A percentile compares a stretch with the other conserved stretches of the same genome.
Evolutionary conservation across 139 green algal species (phyloP).

Genomic region (Asterochloris erici): DNA sequence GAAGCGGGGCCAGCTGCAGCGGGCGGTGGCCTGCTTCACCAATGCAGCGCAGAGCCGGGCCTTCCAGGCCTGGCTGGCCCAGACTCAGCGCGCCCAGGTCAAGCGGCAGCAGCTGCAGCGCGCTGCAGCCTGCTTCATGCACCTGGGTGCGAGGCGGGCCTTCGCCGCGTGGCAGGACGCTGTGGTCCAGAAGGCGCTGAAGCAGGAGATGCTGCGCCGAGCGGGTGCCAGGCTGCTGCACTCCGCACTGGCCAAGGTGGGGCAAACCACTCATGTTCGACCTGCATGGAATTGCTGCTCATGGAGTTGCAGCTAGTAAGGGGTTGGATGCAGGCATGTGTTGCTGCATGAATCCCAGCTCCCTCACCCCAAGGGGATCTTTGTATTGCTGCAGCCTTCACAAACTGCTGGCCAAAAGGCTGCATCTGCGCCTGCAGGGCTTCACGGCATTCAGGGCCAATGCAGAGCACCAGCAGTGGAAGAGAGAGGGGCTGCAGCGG

Average conservation of each 20-base stretch:
- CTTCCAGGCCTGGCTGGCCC: slow-evolving; percentile 1
- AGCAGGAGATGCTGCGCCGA: slow-evolving; percentile 1
- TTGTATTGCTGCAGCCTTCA: neutral
- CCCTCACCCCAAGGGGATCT: too few species aligned
- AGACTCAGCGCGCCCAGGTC: neutral
- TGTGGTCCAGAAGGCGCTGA: neutral
- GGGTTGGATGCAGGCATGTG: too few species aligned
- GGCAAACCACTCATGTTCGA: too few species aligned
- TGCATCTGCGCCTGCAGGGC: slow-evolving; percentile 1
- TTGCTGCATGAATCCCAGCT: too few species aligned
- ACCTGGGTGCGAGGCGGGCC: neutral
- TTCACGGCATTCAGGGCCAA: slow-evolving; percentile 15
- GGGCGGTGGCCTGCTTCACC: slow-evolving; percentile 2
- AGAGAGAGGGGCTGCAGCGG: neutral
- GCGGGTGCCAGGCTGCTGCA: slow-evolving; percentile 6
- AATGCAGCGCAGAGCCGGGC: neutral
- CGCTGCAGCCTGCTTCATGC: neutral
- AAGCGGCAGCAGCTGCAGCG: neutral
- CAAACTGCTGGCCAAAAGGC: neutral
- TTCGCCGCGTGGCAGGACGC: slow-evolving; percentile 1
- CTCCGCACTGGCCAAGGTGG: neutral
- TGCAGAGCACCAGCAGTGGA: neutral
- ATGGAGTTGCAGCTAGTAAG: too few species aligned
- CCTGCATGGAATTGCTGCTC: too few species aligned
- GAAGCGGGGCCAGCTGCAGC: slow-evolving; percentile 5